A percentile compares a stretch with the other conserved stretches of the same genome.
Evolutionary conservation across 192 early-diverging fungal genomes (phyloP).

Genomic region (Phycomyces blakesleeanus): DNA sequence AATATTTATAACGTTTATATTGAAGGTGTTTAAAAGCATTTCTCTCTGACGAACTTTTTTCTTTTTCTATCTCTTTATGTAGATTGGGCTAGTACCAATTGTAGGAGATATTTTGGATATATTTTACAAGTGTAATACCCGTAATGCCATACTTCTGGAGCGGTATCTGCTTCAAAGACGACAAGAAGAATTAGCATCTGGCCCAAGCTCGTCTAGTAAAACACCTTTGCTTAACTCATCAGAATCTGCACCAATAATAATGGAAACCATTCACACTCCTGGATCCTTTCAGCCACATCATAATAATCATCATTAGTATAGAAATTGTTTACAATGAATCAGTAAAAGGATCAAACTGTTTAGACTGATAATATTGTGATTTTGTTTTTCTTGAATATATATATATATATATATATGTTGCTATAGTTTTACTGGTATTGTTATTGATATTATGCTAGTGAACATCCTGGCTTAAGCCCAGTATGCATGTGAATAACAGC

Average conservation of each 20-base stretch:
- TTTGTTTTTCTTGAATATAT: too few species aligned
- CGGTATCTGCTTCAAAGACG: slow-evolving; percentile 24
- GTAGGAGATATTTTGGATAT: slow-evolving; percentile 44
- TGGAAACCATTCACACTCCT: neutral
- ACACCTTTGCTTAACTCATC: neutral
- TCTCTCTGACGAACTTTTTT: too few species aligned
- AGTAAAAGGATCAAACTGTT: too few species aligned
- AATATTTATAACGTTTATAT: neutral
- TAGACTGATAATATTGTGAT: too few species aligned
- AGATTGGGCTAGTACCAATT: slow-evolving; percentile 46
- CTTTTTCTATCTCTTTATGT: neutral
- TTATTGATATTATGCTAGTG: too few species aligned
- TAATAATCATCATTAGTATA: neutral
- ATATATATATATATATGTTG: too few species aligned
- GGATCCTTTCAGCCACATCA: neutral
- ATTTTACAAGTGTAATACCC: slow-evolving; percentile 46
- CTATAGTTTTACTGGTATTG: too few species aligned
- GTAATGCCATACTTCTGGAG: slow-evolving; percentile 45
- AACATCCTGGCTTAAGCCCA: too few species aligned
- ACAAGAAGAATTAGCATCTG: neutral
- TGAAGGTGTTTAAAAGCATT: neutral
- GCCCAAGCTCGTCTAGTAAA: neutral
- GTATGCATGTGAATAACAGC: too few species aligned
- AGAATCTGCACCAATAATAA: neutral
- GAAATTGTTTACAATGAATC: neutral